A percentile compares a stretch with the other conserved stretches of the same genome.
These are phyloP conservation scores for Talaromyces ruber DNA, from an alignment of 495 filamentous ascomycete species.

Conservation along the genomic window DNA sequence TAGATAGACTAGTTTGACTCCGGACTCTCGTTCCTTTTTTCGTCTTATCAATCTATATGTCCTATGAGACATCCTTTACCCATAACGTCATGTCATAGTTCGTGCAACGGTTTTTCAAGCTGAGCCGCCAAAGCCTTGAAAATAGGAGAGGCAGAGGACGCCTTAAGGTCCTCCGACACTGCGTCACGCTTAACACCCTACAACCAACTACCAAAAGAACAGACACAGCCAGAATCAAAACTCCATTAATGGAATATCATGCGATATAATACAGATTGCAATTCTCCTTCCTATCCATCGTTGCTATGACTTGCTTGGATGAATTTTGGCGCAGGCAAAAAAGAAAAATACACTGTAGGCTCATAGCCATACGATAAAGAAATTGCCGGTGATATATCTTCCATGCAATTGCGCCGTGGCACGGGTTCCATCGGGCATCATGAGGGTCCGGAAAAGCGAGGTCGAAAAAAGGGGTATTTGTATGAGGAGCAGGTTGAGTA, in stretches of 20 bases:
- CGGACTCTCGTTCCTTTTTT: not conserved
- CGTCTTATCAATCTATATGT: not conserved
- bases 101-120: not conserved
- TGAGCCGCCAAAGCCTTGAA: not conserved
- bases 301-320: not conserved
- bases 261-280: not conserved
- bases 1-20: not conserved
- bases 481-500: not conserved
- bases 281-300: not conserved
- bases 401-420: not conserved
- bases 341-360: not conserved
- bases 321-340: not conserved
- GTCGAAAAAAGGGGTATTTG: not conserved
- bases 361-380: not conserved
- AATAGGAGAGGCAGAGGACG: no score
- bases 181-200: not conserved
- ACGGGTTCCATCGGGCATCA: not conserved
- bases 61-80: not conserved
- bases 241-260: not conserved
- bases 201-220: not conserved
- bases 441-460: not conserved
- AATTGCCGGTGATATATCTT: not conserved
- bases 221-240: not conserved
- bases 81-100: not conserved
- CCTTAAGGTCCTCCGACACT: not conserved